Conservation (phyloP, 164 flowering plant genomes). For the Macadamia tetraphylla region DNA sequence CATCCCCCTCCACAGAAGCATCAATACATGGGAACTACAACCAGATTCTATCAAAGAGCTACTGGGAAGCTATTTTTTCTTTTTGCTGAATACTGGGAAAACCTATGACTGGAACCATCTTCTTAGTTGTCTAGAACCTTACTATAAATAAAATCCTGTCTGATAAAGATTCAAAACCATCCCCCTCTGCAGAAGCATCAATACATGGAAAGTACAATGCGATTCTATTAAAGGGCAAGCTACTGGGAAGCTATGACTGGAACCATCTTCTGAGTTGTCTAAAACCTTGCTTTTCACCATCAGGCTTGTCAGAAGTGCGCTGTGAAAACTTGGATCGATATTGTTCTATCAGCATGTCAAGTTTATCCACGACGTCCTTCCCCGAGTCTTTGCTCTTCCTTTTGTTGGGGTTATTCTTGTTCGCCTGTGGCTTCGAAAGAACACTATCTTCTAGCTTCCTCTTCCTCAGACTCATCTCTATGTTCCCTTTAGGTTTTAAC, state of each 20-base stretch:
- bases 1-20: too few relatives aligned
- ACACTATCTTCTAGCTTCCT: conserved; percentile 28
- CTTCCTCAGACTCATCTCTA: conserved; percentile 25
- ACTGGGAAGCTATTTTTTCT: too few relatives aligned
- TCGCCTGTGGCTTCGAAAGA: conserved; percentile 14
- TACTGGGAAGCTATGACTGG: conserved; percentile 14
- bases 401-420: conserved; percentile 15
- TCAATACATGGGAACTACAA: too few relatives aligned
- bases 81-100: too few relatives aligned
- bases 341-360: conserved; percentile 69
- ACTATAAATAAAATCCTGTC: too few relatives aligned
- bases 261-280: conserved; percentile 30
- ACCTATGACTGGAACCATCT: too few relatives aligned
- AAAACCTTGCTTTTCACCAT: conserved; percentile 31
- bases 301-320: conserved; percentile 28
- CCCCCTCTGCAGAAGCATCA: too few relatives aligned
- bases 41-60: too few relatives aligned
- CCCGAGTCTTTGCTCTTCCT: conserved; percentile 33
- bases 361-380: conserved; percentile 52
- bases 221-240: neutral
- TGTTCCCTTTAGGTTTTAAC: conserved; percentile 14
- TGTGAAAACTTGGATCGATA: conserved; percentile 63
- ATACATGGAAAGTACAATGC: too few relatives aligned
- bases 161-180: too few relatives aligned
- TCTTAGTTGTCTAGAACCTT: too few relatives aligned